phyloP scores from a whole-genome alignment of 1,139 yeast genomes.

The Geotrichum fermentans region DNA sequence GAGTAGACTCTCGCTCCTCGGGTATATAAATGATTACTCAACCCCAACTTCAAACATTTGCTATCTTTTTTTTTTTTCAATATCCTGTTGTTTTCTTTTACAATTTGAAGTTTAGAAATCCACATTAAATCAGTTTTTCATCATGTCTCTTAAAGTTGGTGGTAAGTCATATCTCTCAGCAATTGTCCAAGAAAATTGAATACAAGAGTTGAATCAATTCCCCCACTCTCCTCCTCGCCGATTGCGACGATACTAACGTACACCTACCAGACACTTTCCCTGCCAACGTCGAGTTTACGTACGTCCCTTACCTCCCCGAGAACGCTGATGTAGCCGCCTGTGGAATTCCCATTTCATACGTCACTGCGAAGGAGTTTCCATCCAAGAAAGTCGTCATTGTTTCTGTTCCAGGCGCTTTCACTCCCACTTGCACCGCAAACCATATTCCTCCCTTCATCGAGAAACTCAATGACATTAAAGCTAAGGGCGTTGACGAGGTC shows the following conservation, averaged over 20 bases:
- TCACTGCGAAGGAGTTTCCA: conserved; percentile 46
- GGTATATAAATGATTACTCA: no score
- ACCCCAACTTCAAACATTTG: no score
- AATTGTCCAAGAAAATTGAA: not conserved
- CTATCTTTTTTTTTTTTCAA: no score
- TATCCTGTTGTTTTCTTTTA: no score
- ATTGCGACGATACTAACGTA: no score
- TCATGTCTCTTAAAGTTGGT: not conserved
- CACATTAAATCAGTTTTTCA: no score
- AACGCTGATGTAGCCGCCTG: conserved; percentile 45
- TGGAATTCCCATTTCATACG: conserved; percentile 49
- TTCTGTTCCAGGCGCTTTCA: conserved; percentile 87
- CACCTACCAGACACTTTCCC: conserved; percentile 45
- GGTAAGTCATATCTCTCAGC: not conserved
- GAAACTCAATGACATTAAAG: conserved; percentile 50
- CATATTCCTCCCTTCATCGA: conserved; percentile 75
- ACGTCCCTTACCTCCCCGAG: conserved; percentile 52
- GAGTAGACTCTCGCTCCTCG: no score
- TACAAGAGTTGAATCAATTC: not conserved
- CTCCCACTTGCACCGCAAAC: conserved; percentile 78
- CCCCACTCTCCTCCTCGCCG: no score
- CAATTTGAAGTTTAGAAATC: no score
- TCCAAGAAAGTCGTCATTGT: conserved; percentile 63
- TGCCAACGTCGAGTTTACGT: conserved; percentile 49
- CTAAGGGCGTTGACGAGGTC: conserved; percentile 67